phyloP scores from a whole-genome alignment of 1,284 basidiomycete species.

The Phellopilus nigrolimitatus region DNA sequence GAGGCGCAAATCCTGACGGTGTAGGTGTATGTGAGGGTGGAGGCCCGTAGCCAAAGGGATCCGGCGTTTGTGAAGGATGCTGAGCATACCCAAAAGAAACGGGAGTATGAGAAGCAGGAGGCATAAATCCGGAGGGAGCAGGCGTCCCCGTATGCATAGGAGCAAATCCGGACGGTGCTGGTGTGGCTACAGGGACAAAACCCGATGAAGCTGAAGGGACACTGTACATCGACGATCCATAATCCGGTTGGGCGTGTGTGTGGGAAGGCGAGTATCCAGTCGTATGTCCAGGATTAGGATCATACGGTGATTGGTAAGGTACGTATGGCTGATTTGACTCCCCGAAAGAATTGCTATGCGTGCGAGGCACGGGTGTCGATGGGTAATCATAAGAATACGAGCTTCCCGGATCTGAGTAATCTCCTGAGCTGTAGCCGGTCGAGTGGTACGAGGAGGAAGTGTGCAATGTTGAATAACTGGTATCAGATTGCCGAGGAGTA shows the following conservation, averaged over 20 bases:
- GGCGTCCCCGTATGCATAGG: conserved; percentile 29
- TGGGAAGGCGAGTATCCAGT: conserved; percentile 20
- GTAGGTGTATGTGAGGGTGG: conserved; percentile 26
- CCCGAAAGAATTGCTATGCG: conserved; percentile 14
- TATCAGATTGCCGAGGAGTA: conserved; percentile 35
- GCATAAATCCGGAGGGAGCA: conserved; percentile 22
- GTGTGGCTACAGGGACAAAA: conserved; percentile 31
- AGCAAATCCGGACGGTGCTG: conserved; percentile 65
- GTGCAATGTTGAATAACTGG: conserved; percentile 30
- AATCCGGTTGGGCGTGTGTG: conserved; percentile 2
- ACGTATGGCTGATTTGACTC: conserved; percentile 10
- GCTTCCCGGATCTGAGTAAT: conserved; percentile 6
- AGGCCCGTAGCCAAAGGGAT: conserved; percentile 65
- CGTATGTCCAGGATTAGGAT: conserved; percentile 36
- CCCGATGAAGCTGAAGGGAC: conserved; percentile 19
- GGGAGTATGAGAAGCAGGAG: conserved; percentile 35
- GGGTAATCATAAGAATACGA: conserved; percentile 11
- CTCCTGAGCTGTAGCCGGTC: conserved; percentile 21
- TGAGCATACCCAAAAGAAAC: conserved; percentile 45
- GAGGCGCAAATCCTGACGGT: conserved; percentile 22
- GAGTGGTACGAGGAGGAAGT: conserved; percentile 29
- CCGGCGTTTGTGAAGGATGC: conserved; percentile 42
- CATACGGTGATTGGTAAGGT: conserved; percentile 51
- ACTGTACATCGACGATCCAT: conserved; percentile 15
- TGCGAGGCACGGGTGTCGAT: conserved; percentile 10